Evolutionary conservation across 768 basidiomycete species (phyloP).

Genomic region (Heimioporus sp.): DNA sequence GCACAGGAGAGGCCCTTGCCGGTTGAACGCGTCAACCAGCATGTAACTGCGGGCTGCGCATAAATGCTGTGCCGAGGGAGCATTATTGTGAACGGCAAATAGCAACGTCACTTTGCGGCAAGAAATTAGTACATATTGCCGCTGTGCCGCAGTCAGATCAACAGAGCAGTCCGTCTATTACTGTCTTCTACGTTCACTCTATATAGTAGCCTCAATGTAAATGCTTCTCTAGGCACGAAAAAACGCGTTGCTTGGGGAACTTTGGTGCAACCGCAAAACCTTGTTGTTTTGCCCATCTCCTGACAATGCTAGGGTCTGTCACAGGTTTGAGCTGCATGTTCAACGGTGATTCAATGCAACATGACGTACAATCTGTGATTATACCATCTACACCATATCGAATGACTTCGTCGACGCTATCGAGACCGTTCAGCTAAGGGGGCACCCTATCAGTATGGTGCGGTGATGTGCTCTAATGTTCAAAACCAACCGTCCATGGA

Average conservation of each 20-base stretch:
- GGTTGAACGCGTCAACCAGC: conserved; percentile 16
- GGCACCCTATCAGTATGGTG: background rate
- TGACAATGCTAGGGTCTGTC: conserved; percentile 54
- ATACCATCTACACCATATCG: conserved; percentile 69
- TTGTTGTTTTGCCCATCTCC: conserved; percentile 53
- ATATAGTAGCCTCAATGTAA: background rate
- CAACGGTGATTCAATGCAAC: background rate
- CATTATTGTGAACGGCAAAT: no score
- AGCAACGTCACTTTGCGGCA: no score
- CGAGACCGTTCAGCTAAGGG: conserved; percentile 57
- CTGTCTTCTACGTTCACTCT: no score
- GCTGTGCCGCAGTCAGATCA: no score
- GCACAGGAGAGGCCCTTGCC: conserved; percentile 4
- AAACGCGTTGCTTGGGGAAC: conserved; percentile 57
- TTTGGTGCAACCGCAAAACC: conserved; percentile 53
- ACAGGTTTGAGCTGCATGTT: background rate
- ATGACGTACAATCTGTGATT: conserved; percentile 62
- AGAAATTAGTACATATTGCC: no score
- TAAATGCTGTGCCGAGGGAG: no score
- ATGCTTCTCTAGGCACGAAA: conserved; percentile 59
- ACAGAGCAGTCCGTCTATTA: no score
- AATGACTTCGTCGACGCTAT: conserved; percentile 57
- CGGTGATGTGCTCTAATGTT: background rate
- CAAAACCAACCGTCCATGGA: conserved; percentile 66
- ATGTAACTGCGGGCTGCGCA: no score